Percentiles rank a stretch among this genome's conserved stretches.
Evolutionary conservation across 2,329 filamentous ascomycete species (phyloP).

Genomic region (Cercospora nicotianae): DNA sequence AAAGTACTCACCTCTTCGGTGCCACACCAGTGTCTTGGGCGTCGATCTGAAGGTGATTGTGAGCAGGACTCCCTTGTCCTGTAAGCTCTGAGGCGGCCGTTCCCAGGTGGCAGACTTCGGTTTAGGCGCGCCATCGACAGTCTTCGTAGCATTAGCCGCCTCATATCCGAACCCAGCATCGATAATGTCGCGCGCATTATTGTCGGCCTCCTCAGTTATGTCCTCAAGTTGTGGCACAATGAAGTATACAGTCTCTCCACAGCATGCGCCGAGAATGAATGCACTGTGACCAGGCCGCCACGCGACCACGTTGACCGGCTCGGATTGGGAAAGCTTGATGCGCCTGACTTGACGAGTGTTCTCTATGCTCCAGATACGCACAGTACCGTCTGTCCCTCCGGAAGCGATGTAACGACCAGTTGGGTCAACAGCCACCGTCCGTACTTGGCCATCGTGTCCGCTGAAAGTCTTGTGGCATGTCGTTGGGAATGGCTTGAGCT

Average conservation of each 20-base stretch:
- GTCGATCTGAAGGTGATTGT: conserved; percentile 67
- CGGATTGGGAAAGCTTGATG: conserved; percentile 70
- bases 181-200: conserved; percentile 71
- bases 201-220: conserved; percentile 55
- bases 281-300: conserved; percentile 86
- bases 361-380: conserved; percentile 83
- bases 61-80: conserved; percentile 75
- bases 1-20: conserved; percentile 91
- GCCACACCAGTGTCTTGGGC: conserved; percentile 90
- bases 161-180: conserved; percentile 93
- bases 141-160: conserved; percentile 59
- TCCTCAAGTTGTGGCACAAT: conserved; percentile 58
- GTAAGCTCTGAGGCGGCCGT: conserved; percentile 70
- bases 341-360: conserved; percentile 88
- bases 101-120: conserved; percentile 79
- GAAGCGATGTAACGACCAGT: conserved; percentile 83
- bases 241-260: conserved; percentile 82
- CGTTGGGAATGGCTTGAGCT: conserved; percentile 92
- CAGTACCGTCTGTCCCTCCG: conserved; percentile 90
- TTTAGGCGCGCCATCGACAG: conserved; percentile 59
- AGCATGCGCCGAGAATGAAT: conserved; percentile 77
- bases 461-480: conserved; percentile 82
- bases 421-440: conserved; percentile 81
- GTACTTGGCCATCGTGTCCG: conserved; percentile 85
- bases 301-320: conserved; percentile 79